Evolutionary conservation across 805 yeast species (phyloP).

Genomic region (Priceomyces castillae): DNA sequence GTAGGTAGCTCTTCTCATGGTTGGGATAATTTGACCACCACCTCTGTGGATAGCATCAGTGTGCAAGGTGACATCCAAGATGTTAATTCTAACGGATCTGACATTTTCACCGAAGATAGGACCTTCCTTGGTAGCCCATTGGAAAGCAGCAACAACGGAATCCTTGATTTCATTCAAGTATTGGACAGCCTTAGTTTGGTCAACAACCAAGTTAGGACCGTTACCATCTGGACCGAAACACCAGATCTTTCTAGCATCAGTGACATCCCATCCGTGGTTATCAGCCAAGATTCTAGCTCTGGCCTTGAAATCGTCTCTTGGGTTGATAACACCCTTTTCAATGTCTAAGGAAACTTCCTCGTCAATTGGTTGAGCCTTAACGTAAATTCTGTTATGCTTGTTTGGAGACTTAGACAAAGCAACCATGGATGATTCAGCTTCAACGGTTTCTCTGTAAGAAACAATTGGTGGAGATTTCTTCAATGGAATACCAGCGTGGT

Average conservation of each 20-base stretch:
- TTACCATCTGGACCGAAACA: slow-evolving; percentile 99
- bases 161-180: slow-evolving; percentile 99
- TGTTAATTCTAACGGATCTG: slow-evolving; percentile 96
- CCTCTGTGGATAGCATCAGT: slow-evolving; percentile 99
- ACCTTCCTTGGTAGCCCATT: slow-evolving; percentile 99
- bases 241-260: slow-evolving; percentile 99
- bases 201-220: slow-evolving; percentile 98
- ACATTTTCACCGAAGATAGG: slow-evolving; percentile 95
- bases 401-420: slow-evolving; percentile 99
- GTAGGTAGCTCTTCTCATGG: slow-evolving; percentile 99
- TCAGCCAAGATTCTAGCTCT: slow-evolving; percentile 99
- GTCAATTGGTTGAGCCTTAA: slow-evolving; percentile 93
- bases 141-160: slow-evolving; percentile 99
- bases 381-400: slow-evolving; percentile 99
- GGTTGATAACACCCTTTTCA: slow-evolving; percentile 86
- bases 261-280: slow-evolving; percentile 98
- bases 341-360: slow-evolving; percentile 92
- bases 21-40: slow-evolving; percentile 99
- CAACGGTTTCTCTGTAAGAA: slow-evolving; percentile 98
- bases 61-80: slow-evolving; percentile 97
- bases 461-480: slow-evolving; percentile 98
- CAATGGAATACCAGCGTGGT: slow-evolving; percentile 99
- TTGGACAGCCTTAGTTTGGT: slow-evolving; percentile 99
- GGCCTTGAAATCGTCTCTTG: slow-evolving; percentile 97
- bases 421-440: slow-evolving; percentile 86